phyloP scores from a whole-genome alignment of 768 basidiomycete species.

The Kwoniella dendrophila region DNA sequence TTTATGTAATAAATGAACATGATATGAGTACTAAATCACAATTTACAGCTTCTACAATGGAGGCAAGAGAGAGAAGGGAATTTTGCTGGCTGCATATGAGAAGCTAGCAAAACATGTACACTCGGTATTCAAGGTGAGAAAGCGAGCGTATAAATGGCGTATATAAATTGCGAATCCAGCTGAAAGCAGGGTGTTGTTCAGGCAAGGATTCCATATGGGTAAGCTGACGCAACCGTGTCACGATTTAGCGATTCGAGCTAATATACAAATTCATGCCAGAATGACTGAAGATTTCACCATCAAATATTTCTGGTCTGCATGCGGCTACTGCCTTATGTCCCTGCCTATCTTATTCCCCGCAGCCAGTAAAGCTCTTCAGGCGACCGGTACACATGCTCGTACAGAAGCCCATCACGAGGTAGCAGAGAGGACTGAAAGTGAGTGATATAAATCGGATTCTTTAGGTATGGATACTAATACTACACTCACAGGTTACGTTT shows the following conservation, averaged over 20 bases:
- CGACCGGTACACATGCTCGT: background rate
- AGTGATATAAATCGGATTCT: constrained; percentile 18
- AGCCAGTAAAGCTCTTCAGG: constrained; percentile 13
- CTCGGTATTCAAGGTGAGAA: constrained; percentile 77
- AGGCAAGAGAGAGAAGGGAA: constrained; percentile 76
- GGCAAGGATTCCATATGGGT: constrained; percentile 38
- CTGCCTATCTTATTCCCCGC: constrained; percentile 78
- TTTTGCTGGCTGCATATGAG: constrained; percentile 75
- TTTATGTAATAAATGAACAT: constrained; percentile 77
- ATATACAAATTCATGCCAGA: constrained; percentile 58
- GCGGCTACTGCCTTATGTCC: constrained; percentile 87
- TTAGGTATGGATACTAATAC: background rate
- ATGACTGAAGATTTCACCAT: constrained; percentile 97
- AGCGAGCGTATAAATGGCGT: background rate
- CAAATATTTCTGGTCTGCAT: constrained; percentile 93
- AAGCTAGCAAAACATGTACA: constrained; percentile 85
- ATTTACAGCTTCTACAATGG: constrained; percentile 87
- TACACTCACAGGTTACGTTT: constrained; percentile 81
- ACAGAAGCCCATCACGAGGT: constrained; percentile 31
- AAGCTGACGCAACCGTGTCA: background rate
- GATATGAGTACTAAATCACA: constrained; percentile 84
- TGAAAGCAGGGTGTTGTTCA: background rate
- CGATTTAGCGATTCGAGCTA: background rate
- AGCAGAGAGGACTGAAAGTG: constrained; percentile 50
- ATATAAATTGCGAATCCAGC: background rate